phyloP scores from a whole-genome alignment of 2,329 filamentous ascomycete species.

The Fulvia fulva region DNA sequence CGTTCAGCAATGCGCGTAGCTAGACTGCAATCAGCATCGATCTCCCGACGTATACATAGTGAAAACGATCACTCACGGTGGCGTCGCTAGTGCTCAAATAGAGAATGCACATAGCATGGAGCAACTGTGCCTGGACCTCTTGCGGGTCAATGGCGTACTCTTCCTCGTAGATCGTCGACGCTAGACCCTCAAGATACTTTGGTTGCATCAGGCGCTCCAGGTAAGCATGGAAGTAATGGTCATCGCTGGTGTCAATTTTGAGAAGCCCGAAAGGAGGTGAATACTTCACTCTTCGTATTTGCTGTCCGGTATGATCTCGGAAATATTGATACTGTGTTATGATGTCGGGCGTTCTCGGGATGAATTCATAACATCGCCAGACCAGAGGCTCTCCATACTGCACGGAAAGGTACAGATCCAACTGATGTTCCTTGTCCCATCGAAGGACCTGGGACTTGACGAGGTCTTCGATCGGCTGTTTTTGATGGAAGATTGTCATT shows the following conservation, averaged over 20 bases:
- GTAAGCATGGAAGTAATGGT: conserved; percentile 43
- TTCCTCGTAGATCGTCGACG: conserved; percentile 42
- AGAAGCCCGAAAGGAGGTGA: conserved; percentile 47
- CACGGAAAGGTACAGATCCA: conserved; percentile 42
- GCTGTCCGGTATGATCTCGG: conserved; percentile 33
- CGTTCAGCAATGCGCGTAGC: conserved; percentile 39
- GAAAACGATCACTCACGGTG: conserved; percentile 31
- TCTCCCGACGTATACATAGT: not conserved
- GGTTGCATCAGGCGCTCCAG: conserved; percentile 40
- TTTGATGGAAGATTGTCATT: conserved; percentile 41
- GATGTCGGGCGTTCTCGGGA: conserved; percentile 39
- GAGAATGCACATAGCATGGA: conserved; percentile 38
- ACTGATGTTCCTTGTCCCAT: conserved; percentile 33
- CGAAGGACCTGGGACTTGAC: conserved; percentile 35
- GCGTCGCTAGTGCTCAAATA: conserved; percentile 33
- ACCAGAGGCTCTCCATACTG: conserved; percentile 42
- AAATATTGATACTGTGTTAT: conserved; percentile 42
- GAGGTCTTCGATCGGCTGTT: conserved; percentile 41
- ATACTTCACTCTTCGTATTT: conserved; percentile 32
- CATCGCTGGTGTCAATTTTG: conserved; percentile 43
- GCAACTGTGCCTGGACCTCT: conserved; percentile 40
- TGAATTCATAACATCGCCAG: conserved; percentile 47
- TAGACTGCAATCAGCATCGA: not conserved
- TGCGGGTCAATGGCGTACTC: conserved; percentile 39
- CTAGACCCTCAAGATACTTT: conserved; percentile 40